Percentiles rank a stretch among this genome's conserved stretches.
Conservation (phyloP, 2,329 filamentous ascomycete species). For the Botrytis medusae region DNA sequence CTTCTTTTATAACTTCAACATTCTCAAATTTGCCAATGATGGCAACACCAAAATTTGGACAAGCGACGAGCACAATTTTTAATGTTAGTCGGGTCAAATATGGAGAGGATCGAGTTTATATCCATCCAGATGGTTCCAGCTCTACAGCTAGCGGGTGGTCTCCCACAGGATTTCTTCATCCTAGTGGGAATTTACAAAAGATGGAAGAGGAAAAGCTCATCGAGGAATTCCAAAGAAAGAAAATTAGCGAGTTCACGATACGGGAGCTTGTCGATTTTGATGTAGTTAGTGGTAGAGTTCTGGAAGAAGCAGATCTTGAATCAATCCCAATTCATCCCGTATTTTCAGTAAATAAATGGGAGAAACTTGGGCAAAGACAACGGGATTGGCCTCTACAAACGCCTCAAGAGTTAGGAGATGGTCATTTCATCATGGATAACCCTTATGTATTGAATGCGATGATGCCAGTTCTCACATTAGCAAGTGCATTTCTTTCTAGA, state of each 20-base stretch:
- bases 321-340: constrained; percentile 3
- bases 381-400: not conserved
- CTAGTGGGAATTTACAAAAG: not conserved
- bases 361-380: constrained; percentile 1
- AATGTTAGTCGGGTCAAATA: constrained; percentile 1
- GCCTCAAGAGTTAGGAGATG: not conserved
- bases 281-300: constrained; percentile 1
- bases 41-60: not conserved
- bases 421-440: constrained; percentile 22
- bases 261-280: constrained; percentile 19
- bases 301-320: not conserved
- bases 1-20: not conserved
- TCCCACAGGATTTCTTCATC: constrained; percentile 4
- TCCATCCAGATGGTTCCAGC: not conserved
- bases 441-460: constrained; percentile 27
- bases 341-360: not conserved
- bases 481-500: constrained; percentile 31
- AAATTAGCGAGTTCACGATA: not conserved
- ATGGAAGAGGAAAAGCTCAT: not conserved
- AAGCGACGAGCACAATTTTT: not conserved
- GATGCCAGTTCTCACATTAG: constrained; percentile 32
- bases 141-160: not conserved
- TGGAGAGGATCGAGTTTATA: not conserved
- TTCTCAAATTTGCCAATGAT: not conserved
- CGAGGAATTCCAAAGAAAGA: not conserved